Conservation (phyloP, 371 early-diverging fungal species). For the Syncephalastrum racemosum region DNA sequence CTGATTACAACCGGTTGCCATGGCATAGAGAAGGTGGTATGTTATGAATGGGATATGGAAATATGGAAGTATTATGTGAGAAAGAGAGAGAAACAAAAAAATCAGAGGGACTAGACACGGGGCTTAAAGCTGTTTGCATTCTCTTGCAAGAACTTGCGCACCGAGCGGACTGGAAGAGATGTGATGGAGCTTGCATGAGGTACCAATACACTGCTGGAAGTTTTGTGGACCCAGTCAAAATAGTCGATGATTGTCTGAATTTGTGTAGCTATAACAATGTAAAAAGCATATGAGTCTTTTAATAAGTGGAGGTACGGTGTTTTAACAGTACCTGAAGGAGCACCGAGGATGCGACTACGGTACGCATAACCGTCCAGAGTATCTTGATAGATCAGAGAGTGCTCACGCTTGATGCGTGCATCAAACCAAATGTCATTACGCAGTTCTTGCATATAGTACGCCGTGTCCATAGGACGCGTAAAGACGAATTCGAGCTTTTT, state of each 20-base stretch:
- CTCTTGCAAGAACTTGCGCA: conserved; percentile 34
- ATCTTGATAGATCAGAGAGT: conserved; percentile 24
- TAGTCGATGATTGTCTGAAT: conserved; percentile 37
- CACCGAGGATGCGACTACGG: conserved; percentile 20
- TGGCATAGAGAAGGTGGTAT: too few relatives aligned
- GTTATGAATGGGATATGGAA: too few relatives aligned
- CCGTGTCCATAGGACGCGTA: conserved; percentile 35
- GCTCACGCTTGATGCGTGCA: conserved; percentile 41
- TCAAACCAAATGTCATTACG: conserved; percentile 41
- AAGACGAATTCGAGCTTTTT: conserved; percentile 18
- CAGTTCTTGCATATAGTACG: conserved; percentile 29
- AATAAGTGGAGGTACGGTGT: not conserved
- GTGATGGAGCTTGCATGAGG: conserved; percentile 28
- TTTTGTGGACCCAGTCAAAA: conserved; percentile 41
- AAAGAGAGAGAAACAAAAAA: not conserved
- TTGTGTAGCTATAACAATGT: conserved; percentile 22
- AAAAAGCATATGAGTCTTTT: not conserved
- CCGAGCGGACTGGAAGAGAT: conserved; percentile 16
- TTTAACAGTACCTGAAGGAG: conserved; percentile 31
- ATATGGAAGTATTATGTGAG: not conserved
- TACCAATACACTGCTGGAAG: conserved; percentile 30
- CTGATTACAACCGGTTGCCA: too few relatives aligned
- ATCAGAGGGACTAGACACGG: conserved; percentile 26
- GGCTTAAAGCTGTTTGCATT: conserved; percentile 44
- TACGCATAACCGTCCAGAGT: conserved; percentile 17